Percentiles rank a stretch among this genome's conserved stretches.
Conservation (phyloP, 495 filamentous ascomycete genomes). For the Lepraria neglecta region DNA sequence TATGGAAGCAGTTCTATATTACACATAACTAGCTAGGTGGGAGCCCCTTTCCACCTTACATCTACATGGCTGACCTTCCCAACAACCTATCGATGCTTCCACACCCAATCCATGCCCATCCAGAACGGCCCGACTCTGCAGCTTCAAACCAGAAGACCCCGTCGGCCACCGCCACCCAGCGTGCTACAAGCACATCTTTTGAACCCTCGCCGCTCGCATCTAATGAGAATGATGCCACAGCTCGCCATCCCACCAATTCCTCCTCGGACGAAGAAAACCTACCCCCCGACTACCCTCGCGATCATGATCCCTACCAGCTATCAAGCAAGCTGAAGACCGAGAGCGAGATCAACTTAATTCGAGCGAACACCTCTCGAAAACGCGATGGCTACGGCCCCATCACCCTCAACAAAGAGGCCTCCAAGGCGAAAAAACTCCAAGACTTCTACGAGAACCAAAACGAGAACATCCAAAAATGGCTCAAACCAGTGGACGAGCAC, state of each 20-base stretch:
- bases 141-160: constrained; percentile 13
- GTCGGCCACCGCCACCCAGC: constrained; percentile 24
- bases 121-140: constrained; percentile 27
- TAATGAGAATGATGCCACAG: constrained; percentile 39
- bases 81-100: constrained; percentile 23
- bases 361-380: constrained; percentile 77
- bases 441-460: constrained; percentile 91
- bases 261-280: constrained; percentile 55
- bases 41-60: neutral
- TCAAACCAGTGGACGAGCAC: constrained; percentile 92
- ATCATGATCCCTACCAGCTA: constrained; percentile 76
- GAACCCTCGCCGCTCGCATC: constrained; percentile 33
- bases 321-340: constrained; percentile 71
- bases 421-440: constrained; percentile 57
- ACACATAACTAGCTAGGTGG: neutral
- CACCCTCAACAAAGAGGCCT: constrained; percentile 38
- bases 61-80: constrained; percentile 13
- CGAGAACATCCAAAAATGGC: constrained; percentile 81
- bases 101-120: constrained; percentile 38
- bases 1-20: neutral
- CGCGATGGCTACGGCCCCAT: constrained; percentile 48
- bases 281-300: constrained; percentile 51
- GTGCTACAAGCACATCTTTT: constrained; percentile 44
- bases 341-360: constrained; percentile 71
- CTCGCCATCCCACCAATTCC: constrained; percentile 37